A percentile compares a stretch with the other conserved stretches of the same genome.
These are phyloP conservation scores for Rhynchospora pubera DNA, from an alignment of 176 grass and related monocot genomes.

Conservation along the genomic window DNA sequence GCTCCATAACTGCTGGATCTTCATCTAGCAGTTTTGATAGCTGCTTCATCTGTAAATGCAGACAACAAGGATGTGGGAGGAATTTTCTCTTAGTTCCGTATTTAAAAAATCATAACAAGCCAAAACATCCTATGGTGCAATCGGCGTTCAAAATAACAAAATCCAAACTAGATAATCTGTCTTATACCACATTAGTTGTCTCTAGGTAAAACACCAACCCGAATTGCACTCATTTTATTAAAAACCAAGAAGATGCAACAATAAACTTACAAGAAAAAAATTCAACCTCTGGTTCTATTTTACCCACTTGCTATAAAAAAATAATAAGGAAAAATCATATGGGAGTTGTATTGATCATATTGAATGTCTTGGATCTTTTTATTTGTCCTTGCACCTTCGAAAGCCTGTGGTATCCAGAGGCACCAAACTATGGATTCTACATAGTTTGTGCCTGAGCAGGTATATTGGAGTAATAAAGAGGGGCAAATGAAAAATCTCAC, in stretches of 20 bases:
- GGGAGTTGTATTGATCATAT: not conserved
- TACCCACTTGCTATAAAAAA: not conserved
- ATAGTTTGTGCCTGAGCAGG: not conserved
- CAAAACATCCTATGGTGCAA: not conserved
- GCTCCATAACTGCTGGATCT: conserved; percentile 82
- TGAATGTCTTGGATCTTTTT: not conserved
- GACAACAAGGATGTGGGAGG: not conserved
- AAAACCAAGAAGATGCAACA: not conserved
- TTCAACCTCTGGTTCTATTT: not conserved
- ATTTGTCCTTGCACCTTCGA: not conserved
- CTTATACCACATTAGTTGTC: not conserved
- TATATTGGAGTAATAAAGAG: not conserved
- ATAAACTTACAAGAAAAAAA: not conserved
- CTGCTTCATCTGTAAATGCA: conserved; percentile 60
- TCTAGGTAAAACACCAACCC: not conserved
- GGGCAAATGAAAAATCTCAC: conserved; percentile 28
- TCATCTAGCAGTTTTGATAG: conserved; percentile 76
- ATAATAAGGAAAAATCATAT: not conserved
- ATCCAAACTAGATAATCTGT: not conserved
- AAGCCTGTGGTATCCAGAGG: not conserved
- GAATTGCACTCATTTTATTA: not conserved
- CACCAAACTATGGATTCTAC: not conserved
- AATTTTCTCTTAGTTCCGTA: not conserved
- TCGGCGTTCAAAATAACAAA: not conserved
- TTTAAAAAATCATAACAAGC: not conserved